A percentile compares a stretch with the other conserved stretches of the same genome.
Evolutionary conservation across 306 rosid species (phyloP).

Genomic region (Oemleria cerasiformis): DNA sequence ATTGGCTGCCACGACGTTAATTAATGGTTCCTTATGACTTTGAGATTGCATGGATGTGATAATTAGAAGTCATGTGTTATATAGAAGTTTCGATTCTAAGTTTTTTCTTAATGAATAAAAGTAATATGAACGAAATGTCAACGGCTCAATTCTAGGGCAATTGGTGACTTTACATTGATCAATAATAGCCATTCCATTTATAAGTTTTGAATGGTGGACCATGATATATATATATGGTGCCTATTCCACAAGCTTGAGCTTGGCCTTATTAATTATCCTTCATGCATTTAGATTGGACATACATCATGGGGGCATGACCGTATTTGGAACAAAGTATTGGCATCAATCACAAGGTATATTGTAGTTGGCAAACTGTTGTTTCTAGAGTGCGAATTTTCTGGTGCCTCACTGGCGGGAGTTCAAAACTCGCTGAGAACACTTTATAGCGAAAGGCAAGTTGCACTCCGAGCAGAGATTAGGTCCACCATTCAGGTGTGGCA

Average conservation of each 20-base stretch:
- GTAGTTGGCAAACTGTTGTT: too few species aligned
- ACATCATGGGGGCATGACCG: not conserved
- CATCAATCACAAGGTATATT: too few species aligned
- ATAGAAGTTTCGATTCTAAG: not conserved
- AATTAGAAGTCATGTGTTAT: not conserved
- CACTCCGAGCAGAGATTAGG: too few species aligned
- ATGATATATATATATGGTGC: not conserved
- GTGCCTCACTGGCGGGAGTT: too few species aligned
- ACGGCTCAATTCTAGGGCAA: not conserved
- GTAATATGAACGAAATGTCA: not conserved
- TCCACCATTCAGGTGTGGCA: too few species aligned
- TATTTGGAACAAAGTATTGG: not conserved
- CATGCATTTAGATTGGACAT: not conserved
- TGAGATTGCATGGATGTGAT: not conserved
- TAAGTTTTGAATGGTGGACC: not conserved
- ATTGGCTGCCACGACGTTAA: conserved; percentile 33
- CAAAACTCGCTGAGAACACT: too few species aligned
- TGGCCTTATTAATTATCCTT: too few species aligned
- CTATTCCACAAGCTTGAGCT: not conserved
- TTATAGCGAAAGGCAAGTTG: too few species aligned
- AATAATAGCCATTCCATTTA: not conserved
- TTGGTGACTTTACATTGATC: not conserved
- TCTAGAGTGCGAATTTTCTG: too few species aligned
- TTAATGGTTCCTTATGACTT: conserved; percentile 19
- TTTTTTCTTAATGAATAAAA: too few species aligned